Percentiles rank a stretch among this genome's conserved stretches.
phyloP scores from a whole-genome alignment of 257 asterid genomes.

The Solanum piurae region DNA sequence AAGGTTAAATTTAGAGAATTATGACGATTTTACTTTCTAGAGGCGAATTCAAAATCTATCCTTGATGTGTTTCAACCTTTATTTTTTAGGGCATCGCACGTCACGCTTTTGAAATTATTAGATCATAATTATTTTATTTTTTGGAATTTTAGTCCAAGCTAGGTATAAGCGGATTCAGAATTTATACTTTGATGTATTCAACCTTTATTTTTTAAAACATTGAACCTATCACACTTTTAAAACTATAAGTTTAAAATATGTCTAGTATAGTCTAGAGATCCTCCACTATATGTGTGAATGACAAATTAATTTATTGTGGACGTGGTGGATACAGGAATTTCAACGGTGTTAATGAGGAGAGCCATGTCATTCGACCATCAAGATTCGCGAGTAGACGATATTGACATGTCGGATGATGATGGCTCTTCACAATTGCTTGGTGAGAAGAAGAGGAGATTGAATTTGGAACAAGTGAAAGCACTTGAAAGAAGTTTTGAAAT shows the following conservation, averaged over 20 bases:
- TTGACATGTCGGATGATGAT: constrained; percentile 60
- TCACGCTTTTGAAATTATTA: background rate
- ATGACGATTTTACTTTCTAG: background rate
- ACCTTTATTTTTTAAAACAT: background rate
- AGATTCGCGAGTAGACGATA: constrained; percentile 24
- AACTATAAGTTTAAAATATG: background rate
- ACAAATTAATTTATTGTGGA: background rate
- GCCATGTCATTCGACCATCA: constrained; percentile 49
- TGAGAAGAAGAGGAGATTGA: constrained; percentile 74
- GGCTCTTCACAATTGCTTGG: constrained; percentile 40
- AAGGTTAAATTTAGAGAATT: background rate
- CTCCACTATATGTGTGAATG: background rate
- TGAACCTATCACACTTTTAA: background rate
- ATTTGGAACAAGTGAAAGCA: constrained; percentile 71
- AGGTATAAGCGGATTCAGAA: background rate
- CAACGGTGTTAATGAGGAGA: constrained; percentile 58
- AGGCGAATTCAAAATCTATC: background rate
- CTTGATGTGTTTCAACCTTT: background rate
- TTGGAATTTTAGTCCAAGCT: background rate
- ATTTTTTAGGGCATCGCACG: background rate
- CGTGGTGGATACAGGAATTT: constrained; percentile 24
- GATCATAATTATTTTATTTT: background rate
- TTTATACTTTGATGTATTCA: background rate
- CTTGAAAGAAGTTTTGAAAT: constrained; percentile 73
- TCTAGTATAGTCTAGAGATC: background rate